Conservation (phyloP, 495 filamentous ascomycete genomes). For the Aspergillus egyptiacus region DNA sequence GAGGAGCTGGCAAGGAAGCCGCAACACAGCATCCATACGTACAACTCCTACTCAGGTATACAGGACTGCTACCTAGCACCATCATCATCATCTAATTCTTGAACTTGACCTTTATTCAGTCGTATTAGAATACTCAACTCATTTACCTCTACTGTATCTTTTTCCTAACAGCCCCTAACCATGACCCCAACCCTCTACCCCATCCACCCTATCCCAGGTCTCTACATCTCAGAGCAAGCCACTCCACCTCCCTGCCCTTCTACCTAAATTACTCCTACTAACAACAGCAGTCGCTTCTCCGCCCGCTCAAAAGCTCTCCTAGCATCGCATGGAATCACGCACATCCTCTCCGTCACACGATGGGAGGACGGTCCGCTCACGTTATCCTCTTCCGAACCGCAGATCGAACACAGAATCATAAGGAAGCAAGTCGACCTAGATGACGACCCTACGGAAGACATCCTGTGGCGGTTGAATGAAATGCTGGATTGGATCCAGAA, state of each 20-base stretch:
- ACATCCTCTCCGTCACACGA: slow-evolving; percentile 3
- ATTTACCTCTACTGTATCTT: background rate
- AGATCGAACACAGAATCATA: background rate
- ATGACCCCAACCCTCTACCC: background rate
- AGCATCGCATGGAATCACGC: background rate
- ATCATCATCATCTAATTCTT: no score
- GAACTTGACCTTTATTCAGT: no score
- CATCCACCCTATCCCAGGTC: background rate
- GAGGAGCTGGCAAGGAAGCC: no score
- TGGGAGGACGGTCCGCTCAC: background rate
- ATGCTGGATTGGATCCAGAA: background rate
- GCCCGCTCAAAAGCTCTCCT: background rate
- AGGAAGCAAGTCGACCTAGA: slow-evolving; percentile 4
- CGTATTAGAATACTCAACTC: no score
- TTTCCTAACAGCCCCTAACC: background rate
- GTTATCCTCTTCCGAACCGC: background rate
- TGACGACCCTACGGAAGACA: slow-evolving; percentile 6
- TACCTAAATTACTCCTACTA: background rate
- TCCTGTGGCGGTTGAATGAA: background rate
- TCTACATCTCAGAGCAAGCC: slow-evolving; percentile 7
- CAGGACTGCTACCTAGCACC: no score
- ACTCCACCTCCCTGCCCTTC: background rate
- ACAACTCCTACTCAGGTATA: no score
- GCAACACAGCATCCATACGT: no score
- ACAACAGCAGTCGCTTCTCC: background rate